Base-by-base conservation (phyloP, 2,329 filamentous ascomycete species). In the Apiospora hydei region DNA sequence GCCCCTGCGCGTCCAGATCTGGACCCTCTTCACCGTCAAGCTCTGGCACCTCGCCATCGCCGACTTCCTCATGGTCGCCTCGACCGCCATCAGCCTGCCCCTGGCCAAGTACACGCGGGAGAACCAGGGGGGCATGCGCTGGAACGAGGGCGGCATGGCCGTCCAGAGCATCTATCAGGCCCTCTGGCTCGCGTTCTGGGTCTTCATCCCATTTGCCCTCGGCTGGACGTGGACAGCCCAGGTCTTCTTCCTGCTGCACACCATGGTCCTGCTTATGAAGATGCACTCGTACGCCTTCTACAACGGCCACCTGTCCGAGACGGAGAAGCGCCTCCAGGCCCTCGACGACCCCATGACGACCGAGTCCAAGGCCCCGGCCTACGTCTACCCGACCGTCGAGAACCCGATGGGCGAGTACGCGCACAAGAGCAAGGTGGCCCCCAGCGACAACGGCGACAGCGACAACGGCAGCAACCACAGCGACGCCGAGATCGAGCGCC, bases 231-330 rank as follows among this genome's bases (percentile, higher is more conserved):
- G 96, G 96, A 99, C 96, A 0, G 92, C 96, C 3, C 96, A 98
- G 80, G 96, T 99, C 51, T 99, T 97, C 82, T 89, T 99, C 77
- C 92, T 95, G 14, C 86, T 99, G 46, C 96, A 99, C 82, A 92
- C 95, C 61, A 90, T 99, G 83, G 92, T 94, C 10, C 87, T 99
- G 26, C 90, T 98, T 69, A 99, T 99, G 96, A 99, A 99, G 86
- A 96, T 98, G 91, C 96, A 99, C 82, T 98, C 95, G 7, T 99
- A 98, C 80, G 93, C 94, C 34, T 99, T 98, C 82, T 99, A 99
- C 85, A 98, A 98, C 78, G 96, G 96, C 14, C 96, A 99, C 82
- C 87, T 99, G 21, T 94, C 93, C 76, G 94, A 96, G 81, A 97
- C 94, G 0, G 90, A 97, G 81, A 91, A 92, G 79, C 92, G 94